Base-by-base conservation (phyloP, 2,329 filamentous ascomycete species). In the Leptographium radiaticola region DNA sequence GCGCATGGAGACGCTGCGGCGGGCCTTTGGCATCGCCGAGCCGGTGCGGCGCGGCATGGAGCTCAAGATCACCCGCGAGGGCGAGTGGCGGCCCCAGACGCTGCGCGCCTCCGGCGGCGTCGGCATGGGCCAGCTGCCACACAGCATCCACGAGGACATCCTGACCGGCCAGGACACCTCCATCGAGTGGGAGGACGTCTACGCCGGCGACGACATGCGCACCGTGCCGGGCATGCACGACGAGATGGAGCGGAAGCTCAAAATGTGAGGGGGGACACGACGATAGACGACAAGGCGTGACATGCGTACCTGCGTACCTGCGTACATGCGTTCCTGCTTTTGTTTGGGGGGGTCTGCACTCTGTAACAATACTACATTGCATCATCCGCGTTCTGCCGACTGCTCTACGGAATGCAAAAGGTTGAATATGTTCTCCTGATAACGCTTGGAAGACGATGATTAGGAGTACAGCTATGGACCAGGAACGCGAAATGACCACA, bases 21-120 rank as follows among this genome's bases (percentile, higher is more conserved):
- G 89, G 60, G 84, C 88, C 48, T 97, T 89, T 69, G 93, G 93
- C 60, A 84, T 96, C 63, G 88, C 87, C 31, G 93, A 97, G 78
- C 93, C 93, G 4, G 83, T 97, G 63, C 83, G 89, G 55, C 82
- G 91, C 53, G 87, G 85, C 57, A 96, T 98, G 93, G 93, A 98
- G 75, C 77, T 95, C 68, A 87, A 89, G 79, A 91, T 95, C 66
- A 83, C 87, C 18, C 74, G 81, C 58, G 82, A 85, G 57, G 85
- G 88, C 59, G 83, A 87, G 69, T 95, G 89, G 85, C 78, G 82
- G 63, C 89, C 89, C 49, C 72, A 80, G 62, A 82, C 80, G 47
- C 73, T 95, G 54, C 77, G 81, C 46, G 81, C 83, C 40, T 70
- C 73, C 52, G 72, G 65, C 61, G 69, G 59, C 62, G 50, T 39